Evolutionary conservation across 257 asterid genomes (phyloP).

Genomic region (Anisodus tanguticus): DNA sequence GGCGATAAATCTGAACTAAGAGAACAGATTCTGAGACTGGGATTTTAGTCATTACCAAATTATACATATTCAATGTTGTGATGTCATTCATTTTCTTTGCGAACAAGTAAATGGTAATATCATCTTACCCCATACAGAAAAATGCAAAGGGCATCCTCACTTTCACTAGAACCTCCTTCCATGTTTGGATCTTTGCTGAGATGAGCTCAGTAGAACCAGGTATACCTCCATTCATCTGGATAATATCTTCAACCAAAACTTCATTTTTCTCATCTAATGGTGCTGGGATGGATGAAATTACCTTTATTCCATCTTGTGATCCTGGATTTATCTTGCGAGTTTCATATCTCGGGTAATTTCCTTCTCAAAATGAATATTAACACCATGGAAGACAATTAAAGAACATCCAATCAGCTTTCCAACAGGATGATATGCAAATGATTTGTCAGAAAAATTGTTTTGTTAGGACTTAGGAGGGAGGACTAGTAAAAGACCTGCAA

Average conservation of each 20-base stretch:
- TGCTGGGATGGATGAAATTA: slow-evolving; percentile 38
- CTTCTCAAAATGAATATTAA: slow-evolving; percentile 49
- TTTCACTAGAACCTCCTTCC: slow-evolving; percentile 47
- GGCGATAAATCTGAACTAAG: background rate
- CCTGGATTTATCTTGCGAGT: slow-evolving; percentile 66
- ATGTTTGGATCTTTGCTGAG: slow-evolving; percentile 25
- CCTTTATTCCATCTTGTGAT: slow-evolving; percentile 42
- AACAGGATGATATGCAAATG: background rate
- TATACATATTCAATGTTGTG: background rate
- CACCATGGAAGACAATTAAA: slow-evolving; percentile 28
- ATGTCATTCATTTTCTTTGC: background rate
- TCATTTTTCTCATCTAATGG: slow-evolving; percentile 44
- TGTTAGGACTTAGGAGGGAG: slow-evolving; percentile 28
- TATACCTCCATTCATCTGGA: slow-evolving; percentile 31
- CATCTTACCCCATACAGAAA: slow-evolving; percentile 94
- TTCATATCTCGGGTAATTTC: slow-evolving; percentile 75
- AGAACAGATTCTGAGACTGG: background rate
- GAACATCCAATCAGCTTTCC: slow-evolving; percentile 26
- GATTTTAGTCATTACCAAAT: background rate
- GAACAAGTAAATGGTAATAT: background rate
- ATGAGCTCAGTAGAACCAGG: slow-evolving; percentile 34
- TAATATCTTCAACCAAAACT: slow-evolving; percentile 42
- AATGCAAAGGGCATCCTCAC: slow-evolving; percentile 56
- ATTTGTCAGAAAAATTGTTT: slow-evolving; percentile 15
- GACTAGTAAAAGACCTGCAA: slow-evolving; percentile 61